These are phyloP conservation scores for Primulina eburnea DNA, from an alignment of 257 asterid genomes.

Conservation along the genomic window DNA sequence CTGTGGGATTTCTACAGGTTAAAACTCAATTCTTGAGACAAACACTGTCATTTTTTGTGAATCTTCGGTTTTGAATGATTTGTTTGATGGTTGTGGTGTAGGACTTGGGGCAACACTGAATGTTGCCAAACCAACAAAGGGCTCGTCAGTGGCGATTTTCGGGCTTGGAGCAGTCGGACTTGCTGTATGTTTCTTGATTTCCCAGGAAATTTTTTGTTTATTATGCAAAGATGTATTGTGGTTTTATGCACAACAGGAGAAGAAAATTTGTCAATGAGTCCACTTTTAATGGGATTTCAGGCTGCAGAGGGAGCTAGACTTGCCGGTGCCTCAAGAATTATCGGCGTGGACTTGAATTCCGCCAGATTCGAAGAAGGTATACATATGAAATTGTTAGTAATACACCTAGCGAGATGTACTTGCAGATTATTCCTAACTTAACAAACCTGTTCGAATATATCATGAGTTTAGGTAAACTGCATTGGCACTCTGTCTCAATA, in stretches of 20 bases:
- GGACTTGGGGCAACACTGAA: conserved; percentile 91
- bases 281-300: conserved; percentile 19
- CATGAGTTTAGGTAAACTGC: too few relatives aligned
- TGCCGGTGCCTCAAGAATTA: conserved; percentile 55
- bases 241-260: too few relatives aligned
- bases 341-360: conserved; percentile 51
- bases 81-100: conserved; percentile 20
- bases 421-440: too few relatives aligned
- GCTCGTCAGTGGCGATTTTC: conserved; percentile 66
- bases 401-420: too few relatives aligned
- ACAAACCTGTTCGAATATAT: too few relatives aligned
- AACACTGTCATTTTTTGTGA: not conserved
- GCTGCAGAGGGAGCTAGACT: conserved; percentile 68
- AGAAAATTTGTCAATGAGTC: too few relatives aligned
- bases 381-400: not conserved
- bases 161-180: conserved; percentile 83
- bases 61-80: not conserved
- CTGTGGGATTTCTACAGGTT: conserved; percentile 85
- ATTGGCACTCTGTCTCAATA: too few relatives aligned
- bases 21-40: not conserved
- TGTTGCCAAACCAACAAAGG: conserved; percentile 70
- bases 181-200: conserved; percentile 43
- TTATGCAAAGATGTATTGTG: too few relatives aligned
- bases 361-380: conserved; percentile 39
- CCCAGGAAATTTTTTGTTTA: not conserved